Conservation (phyloP, 768 basidiomycete genomes). For the Hypsizygus marmoreus region DNA sequence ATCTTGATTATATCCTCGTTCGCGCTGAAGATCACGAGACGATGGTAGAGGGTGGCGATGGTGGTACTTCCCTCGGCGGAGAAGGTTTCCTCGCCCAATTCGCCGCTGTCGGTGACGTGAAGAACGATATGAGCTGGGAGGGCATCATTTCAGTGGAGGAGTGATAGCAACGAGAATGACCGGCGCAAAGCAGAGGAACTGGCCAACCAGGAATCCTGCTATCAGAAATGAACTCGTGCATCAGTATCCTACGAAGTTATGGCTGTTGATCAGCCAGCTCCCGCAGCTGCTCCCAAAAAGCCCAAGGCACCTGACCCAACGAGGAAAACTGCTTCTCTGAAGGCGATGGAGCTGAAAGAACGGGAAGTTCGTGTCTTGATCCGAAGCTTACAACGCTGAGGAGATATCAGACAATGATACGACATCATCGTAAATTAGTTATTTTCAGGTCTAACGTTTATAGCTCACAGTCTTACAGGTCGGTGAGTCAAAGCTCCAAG, state of each 20-base stretch:
- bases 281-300: conserved; percentile 69
- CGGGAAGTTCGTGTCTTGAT: conserved; percentile 93
- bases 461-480: conserved; percentile 49
- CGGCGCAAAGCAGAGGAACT: conserved; percentile 71
- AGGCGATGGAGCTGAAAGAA: conserved; percentile 96
- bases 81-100: conserved; percentile 94
- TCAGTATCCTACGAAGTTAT: conserved; percentile 89
- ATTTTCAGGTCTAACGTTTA: conserved; percentile 2
- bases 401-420: conserved; percentile 91
- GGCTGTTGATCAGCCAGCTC: conserved; percentile 75
- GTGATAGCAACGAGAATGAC: conserved; percentile 76
- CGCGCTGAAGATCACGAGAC: conserved; percentile 97
- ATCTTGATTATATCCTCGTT: conserved; percentile 94
- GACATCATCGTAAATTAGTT: conserved; percentile 75
- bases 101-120: conserved; percentile 93
- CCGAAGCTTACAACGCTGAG: conserved; percentile 93
- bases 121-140: conserved; percentile 98
- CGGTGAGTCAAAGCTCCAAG: conserved; percentile 81
- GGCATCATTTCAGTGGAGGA: conserved; percentile 96
- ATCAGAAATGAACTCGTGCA: conserved; percentile 81
- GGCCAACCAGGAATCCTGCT: conserved; percentile 62
- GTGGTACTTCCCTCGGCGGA: conserved; percentile 90
- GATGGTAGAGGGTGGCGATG: conserved; percentile 72
- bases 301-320: conserved; percentile 67
- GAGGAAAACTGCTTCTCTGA: conserved; percentile 88